Evolutionary conservation across 768 basidiomycete species (phyloP).

Genomic region (Polyporus arcularius): DNA sequence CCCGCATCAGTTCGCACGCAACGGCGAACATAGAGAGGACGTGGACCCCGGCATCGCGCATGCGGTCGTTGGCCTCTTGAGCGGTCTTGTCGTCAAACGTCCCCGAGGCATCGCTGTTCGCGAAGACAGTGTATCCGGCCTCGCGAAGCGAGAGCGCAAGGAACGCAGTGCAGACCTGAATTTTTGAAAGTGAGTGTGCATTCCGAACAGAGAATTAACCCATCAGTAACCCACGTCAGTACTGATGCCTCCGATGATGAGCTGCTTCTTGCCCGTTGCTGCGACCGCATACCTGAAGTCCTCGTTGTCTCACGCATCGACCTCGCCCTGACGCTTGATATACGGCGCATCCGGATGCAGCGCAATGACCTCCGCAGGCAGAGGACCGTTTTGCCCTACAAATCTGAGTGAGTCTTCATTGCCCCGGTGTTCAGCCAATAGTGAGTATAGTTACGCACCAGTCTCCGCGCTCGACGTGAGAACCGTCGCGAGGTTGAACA

Average conservation of each 20-base stretch:
- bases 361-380: constrained; percentile 44
- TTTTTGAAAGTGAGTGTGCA: no score
- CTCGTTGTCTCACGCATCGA: constrained; percentile 53
- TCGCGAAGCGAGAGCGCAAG: constrained; percentile 46
- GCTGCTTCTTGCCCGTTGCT: constrained; percentile 50
- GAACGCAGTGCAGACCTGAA: constrained; percentile 44
- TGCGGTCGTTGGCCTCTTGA: constrained; percentile 47
- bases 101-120: constrained; percentile 51
- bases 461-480: constrained; percentile 47
- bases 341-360: constrained; percentile 47
- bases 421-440: no score
- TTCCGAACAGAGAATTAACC: no score
- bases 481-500: constrained; percentile 47
- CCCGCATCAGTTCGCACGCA: constrained; percentile 49
- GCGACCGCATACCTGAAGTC: constrained; percentile 50
- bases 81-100: constrained; percentile 42
- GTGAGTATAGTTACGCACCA: constrained; percentile 29
- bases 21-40: constrained; percentile 48
- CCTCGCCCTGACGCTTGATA: constrained; percentile 50
- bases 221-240: constrained; percentile 36
- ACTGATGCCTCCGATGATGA: constrained; percentile 51
- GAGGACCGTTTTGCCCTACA: constrained; percentile 49
- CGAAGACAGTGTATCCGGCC: constrained; percentile 50
- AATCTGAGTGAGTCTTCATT: no score
- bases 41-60: constrained; percentile 49